Evolutionary conservation across 1,139 yeast genomes (phyloP).

Genomic region (Saccharomyces hybrid): DNA sequence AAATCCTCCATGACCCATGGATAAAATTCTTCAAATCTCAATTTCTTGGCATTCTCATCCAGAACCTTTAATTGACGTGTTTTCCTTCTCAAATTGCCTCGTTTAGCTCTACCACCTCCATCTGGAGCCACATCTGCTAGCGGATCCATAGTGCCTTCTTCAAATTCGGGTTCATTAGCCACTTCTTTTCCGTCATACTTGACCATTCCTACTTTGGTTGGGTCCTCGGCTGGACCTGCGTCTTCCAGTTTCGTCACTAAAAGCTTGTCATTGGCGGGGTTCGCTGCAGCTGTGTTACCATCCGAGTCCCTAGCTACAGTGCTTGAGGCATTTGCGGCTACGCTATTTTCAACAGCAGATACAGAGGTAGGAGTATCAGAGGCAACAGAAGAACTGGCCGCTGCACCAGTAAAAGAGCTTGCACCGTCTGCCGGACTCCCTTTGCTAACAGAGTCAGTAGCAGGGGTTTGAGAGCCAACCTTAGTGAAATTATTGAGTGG

Average conservation of each 20-base stretch:
- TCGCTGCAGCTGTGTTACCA: neutral
- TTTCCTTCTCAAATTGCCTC: slow-evolving; percentile 65
- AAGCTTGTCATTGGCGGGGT: slow-evolving; percentile 8
- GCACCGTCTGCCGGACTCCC: slow-evolving; percentile 1
- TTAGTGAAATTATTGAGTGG: neutral
- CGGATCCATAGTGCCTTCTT: slow-evolving; percentile 29
- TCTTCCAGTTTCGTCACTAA: slow-evolving; percentile 27
- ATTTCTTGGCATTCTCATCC: slow-evolving; percentile 71
- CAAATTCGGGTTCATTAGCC: slow-evolving; percentile 18
- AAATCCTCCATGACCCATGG: slow-evolving; percentile 98
- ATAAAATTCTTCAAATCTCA: slow-evolving; percentile 89
- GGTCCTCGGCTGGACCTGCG: slow-evolving; percentile 31
- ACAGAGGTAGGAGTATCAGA: slow-evolving; percentile 4
- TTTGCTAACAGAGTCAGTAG: neutral
- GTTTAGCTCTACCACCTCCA: slow-evolving; percentile 75
- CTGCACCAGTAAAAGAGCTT: neutral
- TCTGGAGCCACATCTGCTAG: slow-evolving; percentile 79
- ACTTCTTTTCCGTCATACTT: slow-evolving; percentile 33
- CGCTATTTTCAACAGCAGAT: slow-evolving; percentile 4
- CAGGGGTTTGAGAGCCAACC: neutral
- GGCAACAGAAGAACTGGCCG: neutral
- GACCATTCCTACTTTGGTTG: slow-evolving; percentile 34
- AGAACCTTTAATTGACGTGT: slow-evolving; percentile 77
- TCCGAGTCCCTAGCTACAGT: slow-evolving; percentile 1
- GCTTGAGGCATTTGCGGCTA: slow-evolving; percentile 5